Percentiles rank a stretch among this genome's conserved stretches.
phyloP scores from a whole-genome alignment of 148 eudicot species.

The Spergularia marina region DNA sequence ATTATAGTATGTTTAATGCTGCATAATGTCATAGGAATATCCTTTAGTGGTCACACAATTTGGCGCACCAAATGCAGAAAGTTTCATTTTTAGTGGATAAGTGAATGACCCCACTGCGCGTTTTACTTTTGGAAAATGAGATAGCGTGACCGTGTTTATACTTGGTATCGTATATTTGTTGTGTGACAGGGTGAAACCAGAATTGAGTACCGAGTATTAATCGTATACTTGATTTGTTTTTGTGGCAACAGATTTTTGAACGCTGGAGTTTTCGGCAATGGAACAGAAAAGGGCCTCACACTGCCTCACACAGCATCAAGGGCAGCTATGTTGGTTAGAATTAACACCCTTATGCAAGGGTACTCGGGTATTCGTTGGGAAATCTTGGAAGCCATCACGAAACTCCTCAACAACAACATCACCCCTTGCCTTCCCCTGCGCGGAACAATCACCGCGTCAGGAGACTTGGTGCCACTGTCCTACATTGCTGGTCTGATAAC shows the following conservation, averaged over 20 bases:
- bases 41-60: no score
- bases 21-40: no score
- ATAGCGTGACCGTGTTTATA: no score
- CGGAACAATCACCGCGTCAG: conserved; percentile 82
- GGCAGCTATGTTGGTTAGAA: conserved; percentile 85
- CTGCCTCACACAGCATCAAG: conserved; percentile 71
- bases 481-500: conserved; percentile 86
- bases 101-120: no score
- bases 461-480: conserved; percentile 80
- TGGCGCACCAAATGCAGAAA: no score
- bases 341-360: conserved; percentile 90
- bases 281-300: conserved; percentile 57
- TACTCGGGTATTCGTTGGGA: conserved; percentile 90
- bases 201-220: no score
- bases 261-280: conserved; percentile 78
- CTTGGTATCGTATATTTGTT: no score
- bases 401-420: conserved; percentile 67
- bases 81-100: no score
- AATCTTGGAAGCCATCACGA: conserved; percentile 66
- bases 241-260: conserved; percentile 61
- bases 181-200: no score
- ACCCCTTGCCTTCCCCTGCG: conserved; percentile 86
- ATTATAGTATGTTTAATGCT: not conserved
- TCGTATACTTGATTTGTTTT: no score
- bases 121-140: no score